A percentile compares a stretch with the other conserved stretches of the same genome.
Evolutionary conservation across 208 protist genomes (phyloP).

Genomic region (Strigomonas galati): DNA sequence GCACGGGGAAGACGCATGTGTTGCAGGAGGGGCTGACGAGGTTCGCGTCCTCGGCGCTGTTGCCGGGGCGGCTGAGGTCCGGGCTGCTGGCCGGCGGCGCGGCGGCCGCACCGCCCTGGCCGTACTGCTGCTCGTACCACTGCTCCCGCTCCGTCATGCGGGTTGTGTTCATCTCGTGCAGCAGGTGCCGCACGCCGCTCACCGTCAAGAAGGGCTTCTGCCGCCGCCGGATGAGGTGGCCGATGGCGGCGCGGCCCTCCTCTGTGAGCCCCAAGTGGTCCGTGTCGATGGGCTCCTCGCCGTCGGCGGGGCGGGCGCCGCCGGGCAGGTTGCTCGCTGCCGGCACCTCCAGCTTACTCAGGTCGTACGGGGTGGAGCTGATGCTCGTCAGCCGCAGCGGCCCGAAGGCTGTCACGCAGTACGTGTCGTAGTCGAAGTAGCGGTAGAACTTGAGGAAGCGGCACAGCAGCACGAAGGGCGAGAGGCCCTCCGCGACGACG

Average conservation of each 20-base stretch:
- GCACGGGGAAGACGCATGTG: constrained; percentile 70
- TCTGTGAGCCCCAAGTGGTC: constrained; percentile 60
- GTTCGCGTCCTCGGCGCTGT: constrained; percentile 27
- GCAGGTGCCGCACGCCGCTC: constrained; percentile 64
- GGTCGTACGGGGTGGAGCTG: constrained; percentile 41
- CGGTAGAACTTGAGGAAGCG: constrained; percentile 82
- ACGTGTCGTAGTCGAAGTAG: constrained; percentile 76
- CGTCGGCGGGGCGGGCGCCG: constrained; percentile 9
- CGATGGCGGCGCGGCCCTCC: constrained; percentile 57
- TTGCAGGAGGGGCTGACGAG: constrained; percentile 64
- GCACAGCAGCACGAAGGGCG: constrained; percentile 57
- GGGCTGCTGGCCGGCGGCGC: neutral
- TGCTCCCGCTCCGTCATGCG: constrained; percentile 29
- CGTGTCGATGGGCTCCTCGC: constrained; percentile 20
- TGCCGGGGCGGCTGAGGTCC: constrained; percentile 33
- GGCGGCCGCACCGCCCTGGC: neutral
- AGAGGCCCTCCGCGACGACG: constrained; percentile 14
- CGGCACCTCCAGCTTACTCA: constrained; percentile 59
- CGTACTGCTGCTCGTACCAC: constrained; percentile 17
- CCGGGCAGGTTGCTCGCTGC: constrained; percentile 22
- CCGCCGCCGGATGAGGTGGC: constrained; percentile 59
- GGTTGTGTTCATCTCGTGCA: constrained; percentile 49
- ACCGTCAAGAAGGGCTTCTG: constrained; percentile 63
- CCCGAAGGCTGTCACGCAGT: constrained; percentile 80
- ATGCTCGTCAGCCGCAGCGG: constrained; percentile 61